Evolutionary conservation across 495 filamentous ascomycete species (phyloP), one percentile per base, ranked within the genome.

Genomic region (Trichoderma virens): DNA sequence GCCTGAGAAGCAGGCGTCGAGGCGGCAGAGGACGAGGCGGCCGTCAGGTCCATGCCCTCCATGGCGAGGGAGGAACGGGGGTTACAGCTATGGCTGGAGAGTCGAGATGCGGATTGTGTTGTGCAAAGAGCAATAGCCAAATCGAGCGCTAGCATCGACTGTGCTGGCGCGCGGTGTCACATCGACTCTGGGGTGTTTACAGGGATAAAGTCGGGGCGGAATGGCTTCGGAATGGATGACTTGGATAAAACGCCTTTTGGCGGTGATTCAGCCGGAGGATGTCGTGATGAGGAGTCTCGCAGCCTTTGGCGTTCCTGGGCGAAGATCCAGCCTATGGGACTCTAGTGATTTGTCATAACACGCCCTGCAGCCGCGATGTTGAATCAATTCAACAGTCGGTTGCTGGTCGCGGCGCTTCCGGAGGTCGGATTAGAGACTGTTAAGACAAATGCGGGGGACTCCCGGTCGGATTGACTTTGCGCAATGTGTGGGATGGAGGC

Each of bases 1-100:
- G 68, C 64, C 35, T 67, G 64, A 63, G 70, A 27, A 54, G 67
- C 59, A 56, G 70, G 32, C 63, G 64, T 60, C 14, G 67, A 25
- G 31, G 54, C 59, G 13, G 64, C 47, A 30, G 67, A 39, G 27
- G 39, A 31, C 18, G 60, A 61, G 31, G 60, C 23, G 25, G 11
- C 23, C 2, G 25, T 13, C 25, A 28, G 51, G 30, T 56, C 25
- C 11, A 16, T 30, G 9, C 25, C 51, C 23, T 56, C 51, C 51
- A 56, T 56, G 7, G 51, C 20, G 51, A 9, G n/a, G 41, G n/a
- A 45, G 41, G 16, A 45, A 14, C 13, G 9, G 41, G 2, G 18
- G 41, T 5, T 16, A 14, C 11, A 18, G 41, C n/a, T 14, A 14
- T 45, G 14, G 16, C 13, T 45, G 14, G n/a, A n/a, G 41, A 20